A percentile compares a stretch with the other conserved stretches of the same genome.
Conservation (phyloP, 2,329 filamentous ascomycete species). For the Neoarthrinium moseri region DNA sequence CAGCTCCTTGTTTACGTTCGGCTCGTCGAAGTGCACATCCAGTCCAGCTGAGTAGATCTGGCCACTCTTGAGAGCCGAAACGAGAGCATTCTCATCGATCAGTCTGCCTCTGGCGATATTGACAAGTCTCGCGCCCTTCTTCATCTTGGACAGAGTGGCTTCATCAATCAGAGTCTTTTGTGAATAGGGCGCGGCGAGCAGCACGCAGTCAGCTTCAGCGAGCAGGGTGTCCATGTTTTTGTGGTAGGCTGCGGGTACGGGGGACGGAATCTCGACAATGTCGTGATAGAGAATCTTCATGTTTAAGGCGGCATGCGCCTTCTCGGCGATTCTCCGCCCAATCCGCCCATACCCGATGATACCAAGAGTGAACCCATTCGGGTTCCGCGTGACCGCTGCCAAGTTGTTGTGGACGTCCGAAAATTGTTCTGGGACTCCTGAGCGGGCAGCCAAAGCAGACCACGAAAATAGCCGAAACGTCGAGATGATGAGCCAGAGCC, state of each 20-base stretch:
- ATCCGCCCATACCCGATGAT: constrained; percentile 9
- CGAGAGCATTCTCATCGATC: constrained; percentile 5
- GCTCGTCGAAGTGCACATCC: constrained; percentile 9
- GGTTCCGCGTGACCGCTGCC: constrained; percentile 7
- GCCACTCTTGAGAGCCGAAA: constrained; percentile 1
- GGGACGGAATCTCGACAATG: constrained; percentile 7
- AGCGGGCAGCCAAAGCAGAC: constrained; percentile 8
- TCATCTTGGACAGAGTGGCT: constrained; percentile 4
- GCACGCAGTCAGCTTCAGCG: constrained; percentile 8
- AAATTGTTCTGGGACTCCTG: constrained; percentile 6
- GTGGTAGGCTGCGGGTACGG: constrained; percentile 3
- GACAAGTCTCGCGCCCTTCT: constrained; percentile 8
- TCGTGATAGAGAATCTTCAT: constrained; percentile 10
- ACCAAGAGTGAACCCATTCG: constrained; percentile 8
- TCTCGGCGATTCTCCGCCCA: constrained; percentile 11
- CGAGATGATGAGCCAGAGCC: constrained; percentile 9
- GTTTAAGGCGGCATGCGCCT: constrained; percentile 15
- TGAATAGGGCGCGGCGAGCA: constrained; percentile 25
- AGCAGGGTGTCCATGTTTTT: constrained; percentile 4
- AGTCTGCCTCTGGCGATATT: constrained; percentile 9
- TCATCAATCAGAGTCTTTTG: constrained; percentile 5
- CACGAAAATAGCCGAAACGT: constrained; percentile 8
- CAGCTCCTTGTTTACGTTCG: constrained; percentile 8
- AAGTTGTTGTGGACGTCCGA: constrained; percentile 8
- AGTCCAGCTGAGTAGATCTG: constrained; percentile 8